phyloP scores from a whole-genome alignment of 2,329 filamentous ascomycete genomes.

The Orbilia quercus region DNA sequence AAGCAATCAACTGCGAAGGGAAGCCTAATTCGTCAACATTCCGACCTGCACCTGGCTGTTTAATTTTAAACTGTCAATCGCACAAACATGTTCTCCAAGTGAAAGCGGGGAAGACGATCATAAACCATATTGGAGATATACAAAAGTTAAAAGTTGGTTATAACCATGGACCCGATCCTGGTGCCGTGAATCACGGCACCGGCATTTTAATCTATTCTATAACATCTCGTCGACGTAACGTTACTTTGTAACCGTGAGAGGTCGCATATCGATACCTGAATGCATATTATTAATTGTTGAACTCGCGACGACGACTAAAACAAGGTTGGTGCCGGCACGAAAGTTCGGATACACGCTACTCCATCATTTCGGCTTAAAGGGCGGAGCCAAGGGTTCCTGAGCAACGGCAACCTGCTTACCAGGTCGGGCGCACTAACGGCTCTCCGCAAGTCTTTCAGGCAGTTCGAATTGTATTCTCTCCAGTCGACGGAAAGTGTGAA shows the following conservation, averaged over 20 bases:
- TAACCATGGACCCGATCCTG: constrained; percentile 10
- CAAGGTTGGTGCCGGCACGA: constrained; percentile 8
- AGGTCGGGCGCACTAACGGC: constrained; percentile 2
- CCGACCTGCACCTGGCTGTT: constrained; percentile 48
- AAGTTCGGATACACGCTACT: constrained; percentile 26
- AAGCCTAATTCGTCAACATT: constrained; percentile 54
- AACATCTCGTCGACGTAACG: constrained; percentile 27
- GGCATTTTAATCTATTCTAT: constrained; percentile 1
- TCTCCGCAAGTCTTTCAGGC: constrained; percentile 27
- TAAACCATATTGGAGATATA: constrained; percentile 18
- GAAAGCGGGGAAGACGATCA: constrained; percentile 52
- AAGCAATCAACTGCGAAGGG: constrained; percentile 28
- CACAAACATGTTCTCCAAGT: background rate
- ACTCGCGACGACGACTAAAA: too few relatives aligned
- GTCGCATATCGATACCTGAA: constrained; percentile 10
- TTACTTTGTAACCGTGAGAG: constrained; percentile 29
- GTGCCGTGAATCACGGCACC: constrained; percentile 8
- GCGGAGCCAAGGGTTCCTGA: constrained; percentile 12
- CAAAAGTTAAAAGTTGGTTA: constrained; percentile 3
- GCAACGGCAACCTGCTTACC: constrained; percentile 31
- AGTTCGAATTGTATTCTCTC: constrained; percentile 1
- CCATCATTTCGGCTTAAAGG: constrained; percentile 37
- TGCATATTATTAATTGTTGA: too few relatives aligned
- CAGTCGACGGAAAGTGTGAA: constrained; percentile 6
- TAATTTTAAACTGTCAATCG: constrained; percentile 45